A percentile compares a stretch with the other conserved stretches of the same genome.
phyloP scores from a whole-genome alignment of 306 rosid species.

The Dicorynia guianensis region DNA sequence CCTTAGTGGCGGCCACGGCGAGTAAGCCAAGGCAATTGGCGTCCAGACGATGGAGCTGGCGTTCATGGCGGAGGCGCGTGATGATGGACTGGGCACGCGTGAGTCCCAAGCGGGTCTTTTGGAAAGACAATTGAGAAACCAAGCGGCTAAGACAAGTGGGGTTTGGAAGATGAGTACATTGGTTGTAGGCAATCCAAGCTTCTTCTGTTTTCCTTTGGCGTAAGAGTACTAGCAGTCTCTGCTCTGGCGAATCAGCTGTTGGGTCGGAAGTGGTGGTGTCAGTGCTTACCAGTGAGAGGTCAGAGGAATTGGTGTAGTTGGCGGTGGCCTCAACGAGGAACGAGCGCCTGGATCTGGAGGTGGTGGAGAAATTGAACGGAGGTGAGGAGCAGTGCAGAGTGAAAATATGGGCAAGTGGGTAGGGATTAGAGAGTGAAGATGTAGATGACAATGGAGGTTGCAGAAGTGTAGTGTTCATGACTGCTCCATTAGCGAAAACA shows the following conservation, averaged over 20 bases:
- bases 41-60: slow-evolving; percentile 91
- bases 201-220: slow-evolving; percentile 87
- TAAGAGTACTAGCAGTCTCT: slow-evolving; percentile 64
- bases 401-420: slow-evolving; percentile 36
- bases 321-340: slow-evolving; percentile 41
- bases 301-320: slow-evolving; percentile 48
- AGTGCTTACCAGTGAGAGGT: slow-evolving; percentile 41
- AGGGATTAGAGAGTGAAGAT: slow-evolving; percentile 33
- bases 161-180: slow-evolving; percentile 63
- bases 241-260: slow-evolving; percentile 51
- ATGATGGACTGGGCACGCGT: slow-evolving; percentile 89
- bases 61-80: slow-evolving; percentile 92
- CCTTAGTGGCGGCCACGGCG: slow-evolving; percentile 76
- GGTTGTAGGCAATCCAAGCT: slow-evolving; percentile 76
- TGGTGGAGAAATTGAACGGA: slow-evolving; percentile 44
- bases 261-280: slow-evolving; percentile 31
- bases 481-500: slow-evolving; percentile 55
- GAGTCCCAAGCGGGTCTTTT: slow-evolving; percentile 59
- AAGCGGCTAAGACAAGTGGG: slow-evolving; percentile 89
- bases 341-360: slow-evolving; percentile 39
- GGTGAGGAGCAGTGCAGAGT: slow-evolving; percentile 39
- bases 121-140: slow-evolving; percentile 75
- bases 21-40: slow-evolving; percentile 91
- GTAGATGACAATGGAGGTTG: slow-evolving; percentile 32
- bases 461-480: slow-evolving; percentile 61